Evolutionary conservation across 2,329 filamentous ascomycete genomes (phyloP), one percentile per base, ranked within the genome.

Genomic region (Exophiala sp.): DNA sequence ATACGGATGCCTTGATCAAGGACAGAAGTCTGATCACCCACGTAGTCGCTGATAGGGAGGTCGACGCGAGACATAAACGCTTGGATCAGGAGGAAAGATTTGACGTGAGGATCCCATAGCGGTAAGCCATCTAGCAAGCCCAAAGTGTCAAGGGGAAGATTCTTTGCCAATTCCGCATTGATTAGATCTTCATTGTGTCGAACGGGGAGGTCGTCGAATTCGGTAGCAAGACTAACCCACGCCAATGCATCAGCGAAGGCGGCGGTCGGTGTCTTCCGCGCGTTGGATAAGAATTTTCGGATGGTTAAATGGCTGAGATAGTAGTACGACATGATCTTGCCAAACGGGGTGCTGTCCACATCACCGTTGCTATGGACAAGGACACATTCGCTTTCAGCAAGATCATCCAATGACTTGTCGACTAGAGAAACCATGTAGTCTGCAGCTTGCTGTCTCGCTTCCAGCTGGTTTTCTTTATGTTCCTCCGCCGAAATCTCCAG

Each of bases 281-380:
- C 87, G 58, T 91, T 79, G 40, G 80, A 77, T 56, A 86, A 81
- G 5, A 98, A 79, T 62, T 88, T 83, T 1, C 93, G 86, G 62
- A 98, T 89, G 0, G 93, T 98, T 69, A 86, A 86, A 72, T 98
- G 93, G 0, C 90, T 94, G 41, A 93, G 82, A 65, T 98, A 98
- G 76, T 98, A 98, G 75, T 97, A 98, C 67, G 87, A 95, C 88
- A 97, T 96, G 64, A 98, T 97, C 73, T 95, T 96, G 62, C 93
- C 93, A 5, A 97, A 78, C 0, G 91, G 84, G 0, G 93, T 97
- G 0, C 91, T 75, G 60, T 95, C 86, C 22, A 98, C 83, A 60
- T 95, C 86, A 37, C 91, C 91, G 58, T 93, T 95, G 38, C 85
- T 83, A 62, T 88, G 85, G 2, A 94, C 77, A 14, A 83, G 77